Base-by-base conservation (phyloP, 2,329 filamentous ascomycete genomes). In the Trematosphaeria pertusa region DNA sequence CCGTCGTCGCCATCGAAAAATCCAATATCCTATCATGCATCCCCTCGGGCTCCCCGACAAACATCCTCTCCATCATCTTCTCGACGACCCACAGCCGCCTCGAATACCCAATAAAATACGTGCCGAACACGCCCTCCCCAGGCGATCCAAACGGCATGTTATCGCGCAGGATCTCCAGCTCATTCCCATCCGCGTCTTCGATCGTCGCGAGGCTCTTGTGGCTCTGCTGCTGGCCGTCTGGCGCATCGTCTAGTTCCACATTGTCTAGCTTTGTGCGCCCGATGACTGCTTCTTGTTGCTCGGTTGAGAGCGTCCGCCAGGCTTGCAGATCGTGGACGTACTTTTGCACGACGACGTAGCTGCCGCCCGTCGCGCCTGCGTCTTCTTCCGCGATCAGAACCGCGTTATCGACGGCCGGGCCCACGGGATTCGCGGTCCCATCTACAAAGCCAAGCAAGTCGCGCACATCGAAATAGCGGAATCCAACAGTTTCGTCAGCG, bases 61-160 rank as follows among this genome's bases (percentile, higher is more conserved):
- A 84, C 81, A 84, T 84, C 2, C 78, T 71, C 52, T 81, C 68
- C 55, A 84, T 56, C 81, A 84, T 85, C 61, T 74, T 75, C 66
- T 84, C 82, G 40, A 80, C 76, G 0, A 84, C 81, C 80, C 80
- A 84, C 8, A 84, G 57, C 9, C 72, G 69, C 18, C 71, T 69
- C 18, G 48, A 47, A 39, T 51, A 51, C 7, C 48, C 48, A 33
- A 51, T 51, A 28, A 51, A 51, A 61, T 84, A 84, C 0, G 81
- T 84, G 1, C 81, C 81, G 48, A 78, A 83, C 58, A 83, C 74
- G 0, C 73, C 75, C 0, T 71, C 60, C 0, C 74, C 78, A 0
- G 81, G 81, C 0, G 77, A 78, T 0, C 81, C 82, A 62, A 84
- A 84, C 0, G 82, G 81, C 82, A 84, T 84, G 50, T 84, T 85